Evolutionary conservation across 2,329 filamentous ascomycete genomes (phyloP), one percentile per base, ranked within the genome.

Genomic region (Exophiala bonariae): DNA sequence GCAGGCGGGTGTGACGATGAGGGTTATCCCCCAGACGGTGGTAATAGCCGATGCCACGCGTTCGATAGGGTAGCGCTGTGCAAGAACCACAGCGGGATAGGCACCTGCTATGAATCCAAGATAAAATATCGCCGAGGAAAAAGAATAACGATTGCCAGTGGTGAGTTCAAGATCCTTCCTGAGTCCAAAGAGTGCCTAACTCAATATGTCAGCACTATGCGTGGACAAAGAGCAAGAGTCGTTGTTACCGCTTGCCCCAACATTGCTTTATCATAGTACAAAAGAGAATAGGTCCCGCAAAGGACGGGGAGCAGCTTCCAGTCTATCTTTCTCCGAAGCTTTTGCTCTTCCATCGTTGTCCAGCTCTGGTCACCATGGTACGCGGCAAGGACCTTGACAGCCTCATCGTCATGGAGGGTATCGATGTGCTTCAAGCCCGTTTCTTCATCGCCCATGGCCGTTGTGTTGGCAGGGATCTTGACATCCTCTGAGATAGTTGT

Each of bases 61-160:
- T 14, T 82, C 78, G 2, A 81, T 74, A 49, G 81, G 73, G 68
- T 87, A 86, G 17, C 80, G 78, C 63, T 90, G 86, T 1, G 87
- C 70, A 1, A 79, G 71, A 49, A 85, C 86, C 0, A 83, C 83
- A 77, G 88, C 82, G 2, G 86, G 86, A 54, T 88, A 89, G 2
- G 86, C 69, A 0, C 86, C 86, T 0, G 78, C 81, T 2, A 90
- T 74, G 83, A 87, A 87, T 28, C 86, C 86, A 55, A 89, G 88
- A 69, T 89, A 90, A 70, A 90, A 54, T 32, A 56, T 53, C 17
- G 53, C 49, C n/a, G 47, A 57, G 17, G 52, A 54, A 10, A 47
- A 48, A 31, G 62, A 63, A 2, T 76, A 78, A 8, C 70, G 65
- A 36, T 70, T 64, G 13, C 73, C 73, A 11, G 23, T 26, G 1